Evolutionary conservation across 1,284 basidiomycete genomes (phyloP).

Genomic region (Calocybe gambosa): DNA sequence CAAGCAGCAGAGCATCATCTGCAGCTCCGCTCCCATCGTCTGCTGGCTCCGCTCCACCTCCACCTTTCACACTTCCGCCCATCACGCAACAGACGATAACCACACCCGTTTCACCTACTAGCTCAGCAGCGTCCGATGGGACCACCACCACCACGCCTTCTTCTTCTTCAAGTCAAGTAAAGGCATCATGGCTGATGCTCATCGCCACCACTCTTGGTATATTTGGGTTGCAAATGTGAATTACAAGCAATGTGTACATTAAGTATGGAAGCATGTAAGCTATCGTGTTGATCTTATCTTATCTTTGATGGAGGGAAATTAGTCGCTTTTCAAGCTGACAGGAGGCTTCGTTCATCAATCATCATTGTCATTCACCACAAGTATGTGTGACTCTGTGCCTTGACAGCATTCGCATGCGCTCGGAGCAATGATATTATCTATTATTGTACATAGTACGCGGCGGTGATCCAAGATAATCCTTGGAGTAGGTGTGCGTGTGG

Average conservation of each 20-base stretch:
- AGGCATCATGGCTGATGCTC: neutral
- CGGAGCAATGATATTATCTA: no score
- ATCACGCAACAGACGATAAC: slow-evolving; percentile 5
- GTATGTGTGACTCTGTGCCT: no score
- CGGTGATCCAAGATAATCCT: no score
- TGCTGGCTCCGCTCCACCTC: neutral
- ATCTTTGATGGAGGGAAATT: no score
- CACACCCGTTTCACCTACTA: neutral
- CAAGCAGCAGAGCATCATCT: neutral
- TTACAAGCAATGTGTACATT: neutral
- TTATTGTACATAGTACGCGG: no score
- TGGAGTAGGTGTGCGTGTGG: no score
- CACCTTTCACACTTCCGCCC: neutral
- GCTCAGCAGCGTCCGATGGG: neutral
- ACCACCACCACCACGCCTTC: neutral
- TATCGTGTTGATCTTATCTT: neutral
- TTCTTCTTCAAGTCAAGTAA: neutral
- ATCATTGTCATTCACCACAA: no score
- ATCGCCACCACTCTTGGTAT: neutral
- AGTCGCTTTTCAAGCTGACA: no score
- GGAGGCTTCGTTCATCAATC: no score
- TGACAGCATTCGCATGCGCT: no score
- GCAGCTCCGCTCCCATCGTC: neutral
- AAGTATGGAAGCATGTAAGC: neutral
- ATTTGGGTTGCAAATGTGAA: neutral